A percentile compares a stretch with the other conserved stretches of the same genome.
Evolutionary conservation across 2,329 filamentous ascomycete genomes (phyloP).

Genomic region (Trichoderma citrinoviride): DNA sequence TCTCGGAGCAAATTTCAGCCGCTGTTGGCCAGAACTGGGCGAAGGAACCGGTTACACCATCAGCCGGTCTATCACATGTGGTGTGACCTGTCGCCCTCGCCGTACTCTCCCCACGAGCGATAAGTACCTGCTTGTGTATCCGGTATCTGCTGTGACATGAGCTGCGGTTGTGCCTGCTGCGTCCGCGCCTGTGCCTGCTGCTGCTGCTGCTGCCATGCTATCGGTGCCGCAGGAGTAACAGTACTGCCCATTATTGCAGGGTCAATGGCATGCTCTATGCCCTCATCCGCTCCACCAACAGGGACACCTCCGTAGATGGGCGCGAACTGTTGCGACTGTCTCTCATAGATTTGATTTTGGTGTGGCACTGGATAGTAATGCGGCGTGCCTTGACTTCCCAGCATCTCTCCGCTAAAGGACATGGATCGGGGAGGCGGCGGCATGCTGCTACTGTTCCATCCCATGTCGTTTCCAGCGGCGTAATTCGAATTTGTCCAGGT

Average conservation of each 20-base stretch:
- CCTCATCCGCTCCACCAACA: constrained; percentile 37
- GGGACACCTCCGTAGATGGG: constrained; percentile 46
- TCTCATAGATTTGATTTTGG: constrained; percentile 43
- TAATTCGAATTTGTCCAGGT: constrained; percentile 44
- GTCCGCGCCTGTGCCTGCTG: neutral
- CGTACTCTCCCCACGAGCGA: constrained; percentile 6
- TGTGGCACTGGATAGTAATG: constrained; percentile 44
- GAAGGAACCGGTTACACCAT: neutral
- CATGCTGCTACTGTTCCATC: constrained; percentile 43
- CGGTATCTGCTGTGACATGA: constrained; percentile 26
- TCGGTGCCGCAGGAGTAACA: constrained; percentile 39
- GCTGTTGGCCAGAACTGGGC: neutral
- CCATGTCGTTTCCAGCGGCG: constrained; percentile 43
- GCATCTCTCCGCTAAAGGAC: constrained; percentile 47
- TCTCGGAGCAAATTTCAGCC: neutral
- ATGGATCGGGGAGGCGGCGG: constrained; percentile 45
- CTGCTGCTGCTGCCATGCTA: constrained; percentile 42
- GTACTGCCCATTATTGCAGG: constrained; percentile 34
- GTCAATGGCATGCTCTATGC: constrained; percentile 12
- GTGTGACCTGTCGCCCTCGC: neutral
- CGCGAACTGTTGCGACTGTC: constrained; percentile 40
- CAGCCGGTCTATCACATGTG: constrained; percentile 1
- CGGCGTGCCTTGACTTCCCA: constrained; percentile 35
- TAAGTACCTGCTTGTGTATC: constrained; percentile 39
- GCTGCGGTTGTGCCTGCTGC: constrained; percentile 2